Percentiles rank a stretch among this genome's conserved stretches.
Conservation (phyloP, 2,329 filamentous ascomycete genomes). For the Apiospora malaysiana region DNA sequence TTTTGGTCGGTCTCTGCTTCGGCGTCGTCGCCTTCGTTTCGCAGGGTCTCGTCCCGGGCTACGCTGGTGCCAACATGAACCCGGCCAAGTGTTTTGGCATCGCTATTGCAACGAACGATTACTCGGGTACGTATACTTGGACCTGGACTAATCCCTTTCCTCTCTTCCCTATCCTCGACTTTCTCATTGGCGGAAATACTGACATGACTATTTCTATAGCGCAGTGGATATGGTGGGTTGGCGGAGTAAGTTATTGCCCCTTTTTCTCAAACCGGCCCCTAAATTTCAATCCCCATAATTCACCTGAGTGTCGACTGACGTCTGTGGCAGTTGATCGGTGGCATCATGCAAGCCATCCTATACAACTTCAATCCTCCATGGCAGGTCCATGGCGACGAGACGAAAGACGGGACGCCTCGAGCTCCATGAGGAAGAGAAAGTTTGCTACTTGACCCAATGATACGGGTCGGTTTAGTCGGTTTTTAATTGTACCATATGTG, state of each 20-base stretch:
- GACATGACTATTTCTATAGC: conserved; percentile 29
- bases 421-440: not conserved
- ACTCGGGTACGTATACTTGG: conserved; percentile 29
- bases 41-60: conserved; percentile 46
- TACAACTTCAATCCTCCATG: conserved; percentile 41
- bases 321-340: conserved; percentile 27
- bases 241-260: conserved; percentile 33
- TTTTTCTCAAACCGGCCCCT: not conserved
- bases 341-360: conserved; percentile 34
- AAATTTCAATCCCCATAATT: not conserved
- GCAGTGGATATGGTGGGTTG: conserved; percentile 48
- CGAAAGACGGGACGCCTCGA: not conserved
- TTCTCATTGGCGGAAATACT: not conserved
- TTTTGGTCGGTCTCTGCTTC: conserved; percentile 51
- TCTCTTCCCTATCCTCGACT: not conserved
- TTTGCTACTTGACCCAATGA: not conserved
- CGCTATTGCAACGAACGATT: conserved; percentile 43
- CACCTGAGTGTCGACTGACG: not conserved
- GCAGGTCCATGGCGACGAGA: not conserved
- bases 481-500: not conserved
- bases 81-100: conserved; percentile 52
- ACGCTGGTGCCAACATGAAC: conserved; percentile 50
- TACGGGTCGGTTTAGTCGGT: not conserved
- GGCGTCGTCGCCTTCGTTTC: conserved; percentile 45
- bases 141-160: not conserved